Conservation (phyloP, 768 basidiomycete genomes). For the Lentinula sp. region DNA sequence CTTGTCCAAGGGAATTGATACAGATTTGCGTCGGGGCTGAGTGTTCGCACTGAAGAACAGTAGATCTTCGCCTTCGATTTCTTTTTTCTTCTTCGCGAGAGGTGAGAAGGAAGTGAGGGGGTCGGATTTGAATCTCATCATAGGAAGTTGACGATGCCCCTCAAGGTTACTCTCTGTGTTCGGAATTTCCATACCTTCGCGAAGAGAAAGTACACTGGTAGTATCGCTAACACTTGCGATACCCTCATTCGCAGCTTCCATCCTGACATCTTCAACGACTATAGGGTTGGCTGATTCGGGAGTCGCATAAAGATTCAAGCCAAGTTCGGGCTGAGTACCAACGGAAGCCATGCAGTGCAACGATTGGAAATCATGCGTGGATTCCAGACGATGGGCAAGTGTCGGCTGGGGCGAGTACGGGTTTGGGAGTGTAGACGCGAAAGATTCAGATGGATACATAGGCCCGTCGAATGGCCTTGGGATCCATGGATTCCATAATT, state of each 20-base stretch:
- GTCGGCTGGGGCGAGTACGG: not conserved
- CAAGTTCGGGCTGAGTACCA: not conserved
- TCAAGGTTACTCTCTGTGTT: not conserved
- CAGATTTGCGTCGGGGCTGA: not conserved
- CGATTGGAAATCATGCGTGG: not conserved
- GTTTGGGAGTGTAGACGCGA: not conserved
- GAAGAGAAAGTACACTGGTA: not conserved
- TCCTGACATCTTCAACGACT: not conserved
- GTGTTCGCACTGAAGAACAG: not conserved
- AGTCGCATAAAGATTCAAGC: not conserved
- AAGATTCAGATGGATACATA: not conserved
- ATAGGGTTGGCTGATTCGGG: not conserved
- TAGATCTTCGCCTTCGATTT: not conserved
- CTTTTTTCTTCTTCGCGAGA: not conserved
- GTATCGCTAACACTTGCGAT: not conserved
- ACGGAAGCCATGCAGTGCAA: not conserved
- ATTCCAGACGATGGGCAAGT: not conserved
- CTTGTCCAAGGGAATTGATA: not conserved
- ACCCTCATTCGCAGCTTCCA: not conserved
- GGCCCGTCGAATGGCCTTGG: not conserved
- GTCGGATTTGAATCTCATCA: not conserved
- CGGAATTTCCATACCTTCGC: not conserved
- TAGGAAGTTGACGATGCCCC: not conserved
- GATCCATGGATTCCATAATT: not conserved
- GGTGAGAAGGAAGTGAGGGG: not conserved